Conservation (phyloP, 805 yeast species). For the Kockiozyma suomiensis region DNA sequence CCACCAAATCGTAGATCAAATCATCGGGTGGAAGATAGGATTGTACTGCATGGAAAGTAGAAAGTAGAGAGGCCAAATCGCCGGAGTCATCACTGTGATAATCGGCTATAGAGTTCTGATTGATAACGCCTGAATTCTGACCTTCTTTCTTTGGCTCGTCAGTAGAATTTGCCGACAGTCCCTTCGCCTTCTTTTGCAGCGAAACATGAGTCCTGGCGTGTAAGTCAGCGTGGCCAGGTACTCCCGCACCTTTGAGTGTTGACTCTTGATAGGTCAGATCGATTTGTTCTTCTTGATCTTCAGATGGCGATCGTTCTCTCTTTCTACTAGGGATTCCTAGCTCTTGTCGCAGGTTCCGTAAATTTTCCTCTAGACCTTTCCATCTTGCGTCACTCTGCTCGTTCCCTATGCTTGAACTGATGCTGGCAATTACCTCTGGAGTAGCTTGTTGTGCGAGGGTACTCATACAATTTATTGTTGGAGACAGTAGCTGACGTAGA, state of each 20-base stretch:
- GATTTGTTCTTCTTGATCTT: neutral
- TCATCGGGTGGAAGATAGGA: slow-evolving; percentile 18
- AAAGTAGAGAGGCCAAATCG: neutral
- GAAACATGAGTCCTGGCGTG: neutral
- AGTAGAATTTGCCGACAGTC: neutral
- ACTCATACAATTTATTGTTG: neutral
- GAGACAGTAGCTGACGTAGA: neutral
- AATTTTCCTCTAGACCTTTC: neutral
- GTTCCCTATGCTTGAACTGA: neutral
- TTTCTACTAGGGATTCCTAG: neutral
- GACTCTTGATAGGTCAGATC: no score
- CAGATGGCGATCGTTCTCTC: neutral
- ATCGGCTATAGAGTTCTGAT: no score
- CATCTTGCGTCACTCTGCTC: neutral
- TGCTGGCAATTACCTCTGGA: neutral
- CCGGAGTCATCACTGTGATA: no score
- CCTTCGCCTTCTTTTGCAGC: neutral
- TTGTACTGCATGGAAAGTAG: neutral
- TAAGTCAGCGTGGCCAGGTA: neutral
- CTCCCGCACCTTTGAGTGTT: no score
- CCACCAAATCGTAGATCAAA: slow-evolving; percentile 10
- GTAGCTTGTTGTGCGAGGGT: neutral
- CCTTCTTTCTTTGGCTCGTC: neutral
- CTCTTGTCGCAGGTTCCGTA: neutral
- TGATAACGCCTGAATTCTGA: neutral